Conservation (phyloP, 257 asterid species). For the Scutellaria baicalensis region DNA sequence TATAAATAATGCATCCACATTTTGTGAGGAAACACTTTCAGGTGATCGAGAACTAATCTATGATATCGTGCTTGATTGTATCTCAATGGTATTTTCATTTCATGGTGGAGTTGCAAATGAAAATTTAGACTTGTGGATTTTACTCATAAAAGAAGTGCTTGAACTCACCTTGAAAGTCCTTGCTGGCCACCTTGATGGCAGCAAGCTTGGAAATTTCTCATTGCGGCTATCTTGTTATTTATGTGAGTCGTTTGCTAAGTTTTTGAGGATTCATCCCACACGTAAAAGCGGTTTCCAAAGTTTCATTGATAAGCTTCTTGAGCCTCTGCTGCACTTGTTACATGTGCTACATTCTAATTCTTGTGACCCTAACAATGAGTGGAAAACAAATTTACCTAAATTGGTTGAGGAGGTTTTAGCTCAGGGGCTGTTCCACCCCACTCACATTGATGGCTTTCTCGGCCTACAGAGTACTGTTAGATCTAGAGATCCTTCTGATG, state of each 20-base stretch:
- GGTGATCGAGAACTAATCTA: slow-evolving; percentile 35
- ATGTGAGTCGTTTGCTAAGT: slow-evolving; percentile 73
- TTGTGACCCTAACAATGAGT: slow-evolving; percentile 24
- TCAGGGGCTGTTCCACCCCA: slow-evolving; percentile 82
- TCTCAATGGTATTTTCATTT: slow-evolving; percentile 52
- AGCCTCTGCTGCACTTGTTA: slow-evolving; percentile 54
- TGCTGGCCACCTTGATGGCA: slow-evolving; percentile 33
- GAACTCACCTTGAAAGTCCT: slow-evolving; percentile 40
- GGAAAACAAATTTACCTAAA: slow-evolving; percentile 33
- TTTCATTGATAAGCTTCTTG: slow-evolving; percentile 74
- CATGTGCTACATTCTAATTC: slow-evolving; percentile 35
- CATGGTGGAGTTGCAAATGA: slow-evolving; percentile 73
- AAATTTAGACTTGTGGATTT: slow-evolving; percentile 67
- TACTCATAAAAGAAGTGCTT: slow-evolving; percentile 38
- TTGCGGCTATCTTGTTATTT: slow-evolving; percentile 43
- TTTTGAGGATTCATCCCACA: slow-evolving; percentile 68
- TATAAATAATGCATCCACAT: slow-evolving; percentile 9
- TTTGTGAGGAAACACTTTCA: slow-evolving; percentile 19
- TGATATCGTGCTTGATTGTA: slow-evolving; percentile 46
- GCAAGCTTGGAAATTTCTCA: slow-evolving; percentile 36
- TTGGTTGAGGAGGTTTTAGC: slow-evolving; percentile 64
- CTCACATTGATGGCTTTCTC: slow-evolving; percentile 77
- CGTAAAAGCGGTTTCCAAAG: slow-evolving; percentile 63
- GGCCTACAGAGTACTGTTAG: slow-evolving; percentile 44
- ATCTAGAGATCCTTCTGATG: slow-evolving; percentile 44